Evolutionary conservation across 768 basidiomycete genomes (phyloP).

Genomic region (Boletus edulis): DNA sequence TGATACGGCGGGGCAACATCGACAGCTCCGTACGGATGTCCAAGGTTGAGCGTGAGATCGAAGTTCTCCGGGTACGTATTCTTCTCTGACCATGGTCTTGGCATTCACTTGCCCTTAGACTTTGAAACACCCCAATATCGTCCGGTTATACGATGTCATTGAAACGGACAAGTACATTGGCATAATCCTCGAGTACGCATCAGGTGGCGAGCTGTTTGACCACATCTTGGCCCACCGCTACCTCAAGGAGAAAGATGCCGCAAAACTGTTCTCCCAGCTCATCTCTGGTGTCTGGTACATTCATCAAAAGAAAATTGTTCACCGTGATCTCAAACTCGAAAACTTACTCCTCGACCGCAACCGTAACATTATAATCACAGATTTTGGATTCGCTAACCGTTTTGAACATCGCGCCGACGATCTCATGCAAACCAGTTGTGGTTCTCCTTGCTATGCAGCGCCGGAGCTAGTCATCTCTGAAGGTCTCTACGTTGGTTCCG

Average conservation of each 20-base stretch:
- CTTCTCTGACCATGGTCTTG: slow-evolving; percentile 1
- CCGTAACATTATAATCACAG: slow-evolving; percentile 98
- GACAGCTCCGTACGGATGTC: slow-evolving; percentile 84
- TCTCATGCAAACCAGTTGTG: slow-evolving; percentile 98
- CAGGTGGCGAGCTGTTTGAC: slow-evolving; percentile 97
- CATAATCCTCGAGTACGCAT: slow-evolving; percentile 97
- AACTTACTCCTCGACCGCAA: slow-evolving; percentile 96
- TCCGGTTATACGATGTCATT: slow-evolving; percentile 96
- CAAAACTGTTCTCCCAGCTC: slow-evolving; percentile 95
- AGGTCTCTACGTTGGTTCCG: slow-evolving; percentile 93
- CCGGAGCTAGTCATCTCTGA: slow-evolving; percentile 98
- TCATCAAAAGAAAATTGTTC: slow-evolving; percentile 98
- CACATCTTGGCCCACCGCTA: slow-evolving; percentile 98
- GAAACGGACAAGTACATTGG: slow-evolving; percentile 99
- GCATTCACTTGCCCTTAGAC: slow-evolving; percentile 48
- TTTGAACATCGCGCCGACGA: slow-evolving; percentile 93
- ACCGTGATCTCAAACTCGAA: slow-evolving; percentile 98
- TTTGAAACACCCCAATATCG: slow-evolving; percentile 97
- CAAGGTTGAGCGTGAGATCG: slow-evolving; percentile 97
- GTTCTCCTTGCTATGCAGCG: slow-evolving; percentile 96
- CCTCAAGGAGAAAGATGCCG: slow-evolving; percentile 90
- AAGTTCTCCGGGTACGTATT: slow-evolving; percentile 80
- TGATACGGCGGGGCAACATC: slow-evolving; percentile 90
- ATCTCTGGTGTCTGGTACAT: slow-evolving; percentile 99
- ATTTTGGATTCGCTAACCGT: slow-evolving; percentile 98